Evolutionary conservation across 306 rosid genomes (phyloP).

Genomic region (Rosa rugosa): DNA sequence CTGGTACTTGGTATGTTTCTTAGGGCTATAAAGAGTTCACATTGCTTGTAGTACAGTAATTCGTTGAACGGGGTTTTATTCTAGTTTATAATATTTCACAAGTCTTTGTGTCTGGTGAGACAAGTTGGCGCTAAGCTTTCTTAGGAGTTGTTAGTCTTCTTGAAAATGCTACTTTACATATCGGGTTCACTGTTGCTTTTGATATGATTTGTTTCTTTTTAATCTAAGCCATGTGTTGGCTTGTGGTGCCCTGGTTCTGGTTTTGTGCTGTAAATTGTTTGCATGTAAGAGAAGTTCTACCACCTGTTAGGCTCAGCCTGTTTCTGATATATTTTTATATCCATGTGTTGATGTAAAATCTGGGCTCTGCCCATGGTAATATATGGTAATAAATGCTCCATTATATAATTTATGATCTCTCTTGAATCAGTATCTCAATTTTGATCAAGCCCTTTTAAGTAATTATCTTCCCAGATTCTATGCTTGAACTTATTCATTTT

Average conservation of each 20-base stretch:
- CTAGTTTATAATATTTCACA: not conserved
- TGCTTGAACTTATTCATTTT: conserved; percentile 29
- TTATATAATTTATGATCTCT: not conserved
- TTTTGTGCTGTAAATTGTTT: not conserved
- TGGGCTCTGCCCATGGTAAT: too few relatives aligned
- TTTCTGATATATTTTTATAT: not conserved
- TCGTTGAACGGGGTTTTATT: not conserved
- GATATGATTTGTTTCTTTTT: not conserved
- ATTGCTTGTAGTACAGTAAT: not conserved
- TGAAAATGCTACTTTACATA: not conserved
- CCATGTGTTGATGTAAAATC: not conserved
- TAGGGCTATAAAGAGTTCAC: too few relatives aligned
- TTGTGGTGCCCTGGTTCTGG: not conserved
- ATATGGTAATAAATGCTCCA: not conserved
- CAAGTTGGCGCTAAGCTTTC: not conserved
- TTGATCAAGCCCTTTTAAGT: conserved; percentile 10
- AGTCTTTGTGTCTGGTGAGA: not conserved
- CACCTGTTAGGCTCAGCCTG: not conserved
- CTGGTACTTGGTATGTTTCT: not conserved
- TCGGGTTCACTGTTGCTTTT: not conserved
- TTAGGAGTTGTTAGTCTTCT: not conserved
- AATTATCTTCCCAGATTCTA: conserved; percentile 19
- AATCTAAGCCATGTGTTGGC: not conserved
- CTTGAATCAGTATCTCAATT: not conserved
- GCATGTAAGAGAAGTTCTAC: not conserved